Evolutionary conservation across 1,284 basidiomycete species (phyloP), one percentile per base, ranked within the genome.

Genomic region (Puccinia sorghi): DNA sequence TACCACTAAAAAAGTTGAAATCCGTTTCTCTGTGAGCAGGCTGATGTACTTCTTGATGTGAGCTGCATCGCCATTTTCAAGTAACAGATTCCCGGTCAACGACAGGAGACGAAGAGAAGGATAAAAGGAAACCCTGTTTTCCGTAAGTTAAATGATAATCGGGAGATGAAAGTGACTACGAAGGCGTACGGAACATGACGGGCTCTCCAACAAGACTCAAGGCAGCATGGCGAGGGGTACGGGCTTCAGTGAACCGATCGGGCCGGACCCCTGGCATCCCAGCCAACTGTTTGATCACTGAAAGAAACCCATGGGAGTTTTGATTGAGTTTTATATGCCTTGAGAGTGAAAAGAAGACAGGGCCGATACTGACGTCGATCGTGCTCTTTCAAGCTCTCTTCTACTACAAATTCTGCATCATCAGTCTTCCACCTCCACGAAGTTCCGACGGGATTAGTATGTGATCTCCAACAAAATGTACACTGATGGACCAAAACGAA

Each of bases 361-460:
- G 27, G 20, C 37, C 2, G 27, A 22, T 20, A 70, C 67, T 63
- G 17, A 71, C 76, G 43, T 63, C 76, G 76, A 54, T 78, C 75
- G 41, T 80, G 80, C 41, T 79, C 72, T 39, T 78, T 71, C 9
- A 80, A 59, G 56, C 75, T 78, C 32, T 73, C 72, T 27, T 79
- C 67, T 9, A 80, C 67, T 25, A 80, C 54, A 25, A 63, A 70
- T 48, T 79, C 50, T 5, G 80, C 74, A 57, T 67, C 61, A 59
- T 80, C 80, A 20, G 71, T 73, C 66, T 80, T 80, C 80, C 80
- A 80, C n/a, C 80, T 67, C 80, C 80, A 80, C 20, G 80, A 78
- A 20, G 80, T 80, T 50, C 80, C 80, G 12, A 80, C 80, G 3
- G 80, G 80, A 80, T 80, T 80, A 3, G 80, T 80, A 50, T 80